A percentile compares a stretch with the other conserved stretches of the same genome.
These are phyloP conservation scores for Akebia trifoliata DNA, from an alignment of 164 flowering plant genomes.

Conservation along the genomic window DNA sequence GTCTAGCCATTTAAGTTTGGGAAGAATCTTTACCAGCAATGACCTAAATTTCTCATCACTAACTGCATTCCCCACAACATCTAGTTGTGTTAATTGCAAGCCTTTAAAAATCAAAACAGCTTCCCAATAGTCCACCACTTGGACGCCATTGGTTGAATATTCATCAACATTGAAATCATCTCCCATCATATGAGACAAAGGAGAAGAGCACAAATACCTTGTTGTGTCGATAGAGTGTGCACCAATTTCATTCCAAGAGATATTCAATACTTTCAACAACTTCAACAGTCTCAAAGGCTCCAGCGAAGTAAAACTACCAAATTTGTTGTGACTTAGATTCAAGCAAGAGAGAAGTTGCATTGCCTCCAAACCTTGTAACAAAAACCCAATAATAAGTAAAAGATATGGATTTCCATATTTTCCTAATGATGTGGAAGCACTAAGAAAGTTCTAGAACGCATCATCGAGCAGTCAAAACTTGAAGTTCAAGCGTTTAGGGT, in stretches of 20 bases:
- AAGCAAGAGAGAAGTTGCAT: constrained; percentile 71
- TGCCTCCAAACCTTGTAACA: constrained; percentile 64
- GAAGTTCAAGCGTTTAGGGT: not conserved
- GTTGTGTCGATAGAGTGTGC: constrained; percentile 66
- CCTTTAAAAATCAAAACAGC: constrained; percentile 49
- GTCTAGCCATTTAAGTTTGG: constrained; percentile 61
- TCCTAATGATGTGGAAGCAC: not conserved
- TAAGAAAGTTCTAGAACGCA: not conserved
- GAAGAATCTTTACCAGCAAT: constrained; percentile 44
- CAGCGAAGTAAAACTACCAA: constrained; percentile 65
- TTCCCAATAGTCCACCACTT: constrained; percentile 46
- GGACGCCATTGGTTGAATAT: constrained; percentile 14
- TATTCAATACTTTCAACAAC: constrained; percentile 53
- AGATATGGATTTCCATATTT: not conserved
- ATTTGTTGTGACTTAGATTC: constrained; percentile 64
- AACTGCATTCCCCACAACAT: constrained; percentile 56
- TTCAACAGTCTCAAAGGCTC: constrained; percentile 60
- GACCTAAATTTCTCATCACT: constrained; percentile 39
- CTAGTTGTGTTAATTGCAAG: constrained; percentile 57
- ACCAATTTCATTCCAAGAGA: constrained; percentile 82
- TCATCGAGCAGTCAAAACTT: not conserved
- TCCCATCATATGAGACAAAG: constrained; percentile 47
- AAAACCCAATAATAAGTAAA: not conserved
- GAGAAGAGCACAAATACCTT: constrained; percentile 70
- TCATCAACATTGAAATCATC: constrained; percentile 28